These are phyloP conservation scores for Alternaria sp. DNA, from an alignment of 2,329 filamentous ascomycete species.

Conservation along the genomic window DNA sequence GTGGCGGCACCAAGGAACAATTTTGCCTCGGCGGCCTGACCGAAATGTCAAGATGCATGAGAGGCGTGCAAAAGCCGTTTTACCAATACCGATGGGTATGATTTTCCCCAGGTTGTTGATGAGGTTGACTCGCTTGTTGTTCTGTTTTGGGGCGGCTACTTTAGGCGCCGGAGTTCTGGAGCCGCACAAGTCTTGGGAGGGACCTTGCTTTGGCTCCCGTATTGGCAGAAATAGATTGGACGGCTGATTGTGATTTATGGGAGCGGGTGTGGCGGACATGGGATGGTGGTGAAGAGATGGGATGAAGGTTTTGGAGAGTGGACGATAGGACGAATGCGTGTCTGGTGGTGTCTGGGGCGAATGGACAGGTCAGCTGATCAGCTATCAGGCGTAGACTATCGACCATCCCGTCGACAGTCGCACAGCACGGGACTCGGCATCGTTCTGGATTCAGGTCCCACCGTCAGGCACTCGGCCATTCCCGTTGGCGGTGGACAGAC, in stretches of 20 bases:
- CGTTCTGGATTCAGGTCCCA: background rate
- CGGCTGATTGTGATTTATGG: background rate
- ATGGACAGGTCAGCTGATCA: background rate
- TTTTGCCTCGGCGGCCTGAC: slow-evolving; percentile 9
- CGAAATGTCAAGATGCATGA: slow-evolving; percentile 1
- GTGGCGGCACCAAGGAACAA: slow-evolving; percentile 1
- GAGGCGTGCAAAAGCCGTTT: slow-evolving; percentile 9
- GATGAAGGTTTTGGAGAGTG: background rate
- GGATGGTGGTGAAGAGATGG: background rate
- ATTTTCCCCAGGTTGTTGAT: slow-evolving; percentile 10
- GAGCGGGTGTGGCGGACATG: slow-evolving; percentile 7
- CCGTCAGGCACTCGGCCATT: slow-evolving; percentile 1
- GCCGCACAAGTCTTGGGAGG: slow-evolving; percentile 12
- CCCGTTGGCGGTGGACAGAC: slow-evolving; percentile 7
- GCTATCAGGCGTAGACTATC: background rate
- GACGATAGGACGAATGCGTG: background rate
- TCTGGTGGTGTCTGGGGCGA: background rate
- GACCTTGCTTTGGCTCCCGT: background rate
- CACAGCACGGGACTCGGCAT: background rate
- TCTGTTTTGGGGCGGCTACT: background rate
- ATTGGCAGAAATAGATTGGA: background rate
- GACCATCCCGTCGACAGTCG: background rate
- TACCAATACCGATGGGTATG: slow-evolving; percentile 4
- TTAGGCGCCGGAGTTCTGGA: slow-evolving; percentile 9
- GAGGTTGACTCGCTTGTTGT: slow-evolving; percentile 11